These are phyloP conservation scores for Halenospora varia DNA, from an alignment of 495 filamentous ascomycete species.

Conservation along the genomic window DNA sequence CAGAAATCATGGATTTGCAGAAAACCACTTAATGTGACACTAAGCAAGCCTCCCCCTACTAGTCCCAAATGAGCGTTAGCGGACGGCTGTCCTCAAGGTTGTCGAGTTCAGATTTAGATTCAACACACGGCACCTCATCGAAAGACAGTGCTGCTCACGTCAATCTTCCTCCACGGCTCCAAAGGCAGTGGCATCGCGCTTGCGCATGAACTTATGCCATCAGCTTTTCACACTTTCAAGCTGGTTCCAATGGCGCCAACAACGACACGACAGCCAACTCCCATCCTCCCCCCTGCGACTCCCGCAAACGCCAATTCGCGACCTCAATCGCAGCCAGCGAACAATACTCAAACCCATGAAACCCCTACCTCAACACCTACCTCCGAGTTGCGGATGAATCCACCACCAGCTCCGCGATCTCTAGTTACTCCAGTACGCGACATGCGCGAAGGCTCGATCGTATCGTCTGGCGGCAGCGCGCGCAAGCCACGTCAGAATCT, in stretches of 20 bases:
- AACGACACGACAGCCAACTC: constrained; percentile 14
- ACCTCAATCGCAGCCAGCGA: constrained; percentile 6
- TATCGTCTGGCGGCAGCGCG: constrained; percentile 17
- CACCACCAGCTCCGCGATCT: constrained; percentile 19
- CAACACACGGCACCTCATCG: neutral
- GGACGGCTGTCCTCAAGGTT: neutral
- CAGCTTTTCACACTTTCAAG: constrained; percentile 25
- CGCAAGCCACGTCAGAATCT: constrained; percentile 26
- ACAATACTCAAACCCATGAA: constrained; percentile 12
- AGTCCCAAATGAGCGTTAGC: neutral
- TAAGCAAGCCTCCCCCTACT: no score
- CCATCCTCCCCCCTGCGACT: constrained; percentile 23
- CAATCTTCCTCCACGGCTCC: neutral
- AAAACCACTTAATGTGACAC: neutral
- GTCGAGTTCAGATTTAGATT: neutral
- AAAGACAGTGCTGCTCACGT: neutral
- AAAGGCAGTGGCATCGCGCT: neutral
- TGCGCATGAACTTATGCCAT: constrained; percentile 9
- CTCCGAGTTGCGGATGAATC: constrained; percentile 25
- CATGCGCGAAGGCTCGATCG: constrained; percentile 23
- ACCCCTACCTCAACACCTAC: constrained; percentile 16
- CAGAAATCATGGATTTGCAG: no score
- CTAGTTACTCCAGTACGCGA: constrained; percentile 23
- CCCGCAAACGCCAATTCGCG: constrained; percentile 8
- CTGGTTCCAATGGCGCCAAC: constrained; percentile 23